A percentile compares a stretch with the other conserved stretches of the same genome.
Evolutionary conservation across 139 green algal genomes (phyloP).

Genomic region (Chlamydomonas sp.): DNA sequence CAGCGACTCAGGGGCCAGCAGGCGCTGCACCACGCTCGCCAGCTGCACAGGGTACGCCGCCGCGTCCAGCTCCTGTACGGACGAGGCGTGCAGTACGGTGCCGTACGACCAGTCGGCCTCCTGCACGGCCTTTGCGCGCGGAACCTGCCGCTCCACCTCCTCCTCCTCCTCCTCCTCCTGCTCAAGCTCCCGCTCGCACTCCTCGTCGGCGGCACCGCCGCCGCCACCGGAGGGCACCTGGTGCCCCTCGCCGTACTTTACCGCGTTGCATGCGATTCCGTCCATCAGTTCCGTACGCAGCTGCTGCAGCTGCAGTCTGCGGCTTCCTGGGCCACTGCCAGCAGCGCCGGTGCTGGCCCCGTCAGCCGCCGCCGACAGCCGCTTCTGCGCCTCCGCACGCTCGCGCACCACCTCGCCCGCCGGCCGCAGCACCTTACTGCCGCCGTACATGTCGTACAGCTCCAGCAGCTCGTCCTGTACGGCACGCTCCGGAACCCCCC

Average conservation of each 20-base stretch:
- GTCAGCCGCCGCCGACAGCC: too few species aligned
- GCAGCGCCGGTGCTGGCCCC: too few species aligned
- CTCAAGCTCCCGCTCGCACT: constrained; percentile 60
- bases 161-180: constrained; percentile 59
- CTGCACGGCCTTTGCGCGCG: background rate
- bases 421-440: background rate
- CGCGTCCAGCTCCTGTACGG: background rate
- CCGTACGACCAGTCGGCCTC: constrained; percentile 48
- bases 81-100: background rate
- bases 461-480: constrained; percentile 51
- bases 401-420: background rate
- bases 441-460: constrained; percentile 17
- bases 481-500: constrained; percentile 7
- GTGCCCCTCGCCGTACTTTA: too few species aligned
- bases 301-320: background rate
- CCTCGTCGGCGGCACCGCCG: constrained; percentile 30
- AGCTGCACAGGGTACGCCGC: background rate
- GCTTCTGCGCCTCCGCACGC: background rate
- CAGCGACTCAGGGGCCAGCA: background rate
- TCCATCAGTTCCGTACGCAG: too few species aligned
- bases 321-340: too few species aligned
- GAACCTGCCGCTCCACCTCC: constrained; percentile 48
- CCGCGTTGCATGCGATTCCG: too few species aligned
- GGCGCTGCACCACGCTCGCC: background rate
- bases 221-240: too few species aligned